Evolutionary conservation across 352 stramenopile genomes (phyloP).

Genomic region (Pythium aristosporum): DNA sequence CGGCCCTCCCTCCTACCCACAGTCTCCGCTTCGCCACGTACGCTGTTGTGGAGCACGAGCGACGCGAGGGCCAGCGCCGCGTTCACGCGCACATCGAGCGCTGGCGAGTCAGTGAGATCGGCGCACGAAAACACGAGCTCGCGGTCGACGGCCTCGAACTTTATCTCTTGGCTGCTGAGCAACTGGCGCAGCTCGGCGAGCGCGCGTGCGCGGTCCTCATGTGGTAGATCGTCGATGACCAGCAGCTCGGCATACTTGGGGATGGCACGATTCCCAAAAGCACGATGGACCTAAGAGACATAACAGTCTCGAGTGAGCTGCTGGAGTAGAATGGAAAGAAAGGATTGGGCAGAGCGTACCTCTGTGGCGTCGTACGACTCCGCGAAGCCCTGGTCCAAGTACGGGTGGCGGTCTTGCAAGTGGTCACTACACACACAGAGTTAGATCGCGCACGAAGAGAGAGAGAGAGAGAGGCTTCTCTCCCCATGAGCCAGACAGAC

Average conservation of each 20-base stretch:
- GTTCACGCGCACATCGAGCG: constrained; percentile 41
- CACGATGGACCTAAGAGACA: constrained; percentile 41
- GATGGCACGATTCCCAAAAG: constrained; percentile 51
- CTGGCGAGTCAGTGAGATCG: constrained; percentile 43
- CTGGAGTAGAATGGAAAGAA: background rate
- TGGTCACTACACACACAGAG: constrained; percentile 39
- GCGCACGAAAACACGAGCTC: constrained; percentile 58
- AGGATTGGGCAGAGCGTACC: constrained; percentile 11
- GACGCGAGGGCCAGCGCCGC: constrained; percentile 50
- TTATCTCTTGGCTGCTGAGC: constrained; percentile 59
- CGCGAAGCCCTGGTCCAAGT: constrained; percentile 50
- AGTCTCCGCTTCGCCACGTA: constrained; percentile 11
- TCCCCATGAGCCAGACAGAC: constrained; percentile 13
- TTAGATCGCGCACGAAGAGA: background rate
- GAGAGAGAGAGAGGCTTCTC: background rate
- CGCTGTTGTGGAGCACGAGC: constrained; percentile 54
- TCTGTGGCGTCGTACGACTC: constrained; percentile 59
- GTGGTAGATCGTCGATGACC: constrained; percentile 46
- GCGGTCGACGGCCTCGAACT: constrained; percentile 45
- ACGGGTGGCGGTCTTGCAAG: constrained; percentile 58
- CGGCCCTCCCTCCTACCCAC: background rate
- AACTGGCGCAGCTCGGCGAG: constrained; percentile 51
- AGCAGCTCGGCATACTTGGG: constrained; percentile 65
- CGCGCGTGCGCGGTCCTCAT: constrained; percentile 51
- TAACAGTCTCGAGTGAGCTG: background rate